Conservation (phyloP, 139 green algal genomes). For the Chlorokybus atmophyticus region DNA sequence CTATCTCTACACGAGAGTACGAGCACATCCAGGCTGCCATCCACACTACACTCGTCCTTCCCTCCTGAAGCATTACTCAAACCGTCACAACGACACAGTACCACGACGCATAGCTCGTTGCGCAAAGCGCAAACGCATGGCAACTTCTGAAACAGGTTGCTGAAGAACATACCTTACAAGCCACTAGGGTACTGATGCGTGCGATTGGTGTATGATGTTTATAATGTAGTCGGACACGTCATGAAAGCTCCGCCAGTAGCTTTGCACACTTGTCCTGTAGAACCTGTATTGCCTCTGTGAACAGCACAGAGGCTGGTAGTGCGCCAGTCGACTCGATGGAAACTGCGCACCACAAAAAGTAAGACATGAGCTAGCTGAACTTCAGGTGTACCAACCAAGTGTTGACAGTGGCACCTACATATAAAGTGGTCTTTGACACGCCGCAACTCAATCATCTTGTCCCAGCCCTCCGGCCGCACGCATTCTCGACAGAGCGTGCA, state of each 20-base stretch:
- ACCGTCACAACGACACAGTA: no score
- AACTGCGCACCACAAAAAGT: slow-evolving; percentile 26
- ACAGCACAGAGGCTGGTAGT: slow-evolving; percentile 33
- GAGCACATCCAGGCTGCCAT: no score
- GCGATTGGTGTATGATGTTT: no score
- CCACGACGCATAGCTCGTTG: no score
- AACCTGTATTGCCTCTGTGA: slow-evolving; percentile 32
- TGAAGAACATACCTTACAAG: no score
- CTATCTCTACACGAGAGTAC: no score
- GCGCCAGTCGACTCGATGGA: slow-evolving; percentile 81
- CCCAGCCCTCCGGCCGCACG: slow-evolving; percentile 41
- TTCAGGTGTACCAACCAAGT: background rate
- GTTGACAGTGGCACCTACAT: slow-evolving; percentile 27
- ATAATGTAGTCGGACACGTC: no score
- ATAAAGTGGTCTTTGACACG: slow-evolving; percentile 93
- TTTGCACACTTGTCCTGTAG: slow-evolving; percentile 19
- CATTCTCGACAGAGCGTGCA: slow-evolving; percentile 42
- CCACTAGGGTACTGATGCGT: no score
- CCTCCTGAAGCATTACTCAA: no score
- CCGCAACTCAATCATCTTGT: slow-evolving; percentile 46
- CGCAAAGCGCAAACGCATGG: no score
- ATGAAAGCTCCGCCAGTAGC: slow-evolving; percentile 3
- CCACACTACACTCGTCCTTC: no score
- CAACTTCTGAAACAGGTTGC: no score
- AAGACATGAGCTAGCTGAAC: background rate